Evolutionary conservation across 768 basidiomycete genomes (phyloP).

Genomic region (Sistotremastrum suecicum): DNA sequence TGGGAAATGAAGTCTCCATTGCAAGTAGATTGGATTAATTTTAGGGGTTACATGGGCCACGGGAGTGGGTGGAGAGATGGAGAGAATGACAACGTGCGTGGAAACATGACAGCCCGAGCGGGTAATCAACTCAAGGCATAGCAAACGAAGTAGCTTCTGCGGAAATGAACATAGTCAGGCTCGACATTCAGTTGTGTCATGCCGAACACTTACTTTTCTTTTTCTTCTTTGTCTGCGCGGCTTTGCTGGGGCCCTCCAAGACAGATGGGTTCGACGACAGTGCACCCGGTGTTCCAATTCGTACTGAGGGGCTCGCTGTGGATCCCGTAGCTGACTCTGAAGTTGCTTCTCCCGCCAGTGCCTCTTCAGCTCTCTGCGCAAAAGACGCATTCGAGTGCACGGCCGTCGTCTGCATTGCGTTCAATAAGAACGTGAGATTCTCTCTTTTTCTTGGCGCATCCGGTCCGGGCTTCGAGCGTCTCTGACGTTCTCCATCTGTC

Average conservation of each 20-base stretch:
- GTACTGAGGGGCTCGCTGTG: neutral
- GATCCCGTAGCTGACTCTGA: neutral
- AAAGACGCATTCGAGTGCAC: slow-evolving; percentile 47
- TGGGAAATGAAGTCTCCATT: too few relatives aligned
- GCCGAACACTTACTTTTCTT: too few relatives aligned
- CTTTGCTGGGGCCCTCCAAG: neutral
- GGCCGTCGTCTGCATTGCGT: slow-evolving; percentile 72
- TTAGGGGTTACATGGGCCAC: too few relatives aligned
- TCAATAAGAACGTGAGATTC: slow-evolving; percentile 53
- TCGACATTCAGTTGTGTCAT: too few relatives aligned
- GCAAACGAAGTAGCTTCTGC: too few relatives aligned
- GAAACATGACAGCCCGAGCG: too few relatives aligned
- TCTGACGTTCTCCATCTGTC: slow-evolving; percentile 13
- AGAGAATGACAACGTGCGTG: too few relatives aligned
- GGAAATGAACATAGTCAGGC: too few relatives aligned
- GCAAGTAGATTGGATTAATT: too few relatives aligned
- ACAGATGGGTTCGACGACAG: neutral
- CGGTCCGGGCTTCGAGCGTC: slow-evolving; percentile 7
- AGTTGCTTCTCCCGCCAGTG: neutral
- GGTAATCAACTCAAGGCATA: too few relatives aligned
- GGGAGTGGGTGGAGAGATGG: too few relatives aligned
- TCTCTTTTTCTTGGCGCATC: slow-evolving; percentile 38
- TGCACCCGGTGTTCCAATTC: neutral
- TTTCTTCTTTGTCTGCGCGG: too few relatives aligned
- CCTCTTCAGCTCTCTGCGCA: slow-evolving; percentile 21